Conservation (phyloP, 768 basidiomycete genomes). For the Gloeopeniophorella convolvens region DNA sequence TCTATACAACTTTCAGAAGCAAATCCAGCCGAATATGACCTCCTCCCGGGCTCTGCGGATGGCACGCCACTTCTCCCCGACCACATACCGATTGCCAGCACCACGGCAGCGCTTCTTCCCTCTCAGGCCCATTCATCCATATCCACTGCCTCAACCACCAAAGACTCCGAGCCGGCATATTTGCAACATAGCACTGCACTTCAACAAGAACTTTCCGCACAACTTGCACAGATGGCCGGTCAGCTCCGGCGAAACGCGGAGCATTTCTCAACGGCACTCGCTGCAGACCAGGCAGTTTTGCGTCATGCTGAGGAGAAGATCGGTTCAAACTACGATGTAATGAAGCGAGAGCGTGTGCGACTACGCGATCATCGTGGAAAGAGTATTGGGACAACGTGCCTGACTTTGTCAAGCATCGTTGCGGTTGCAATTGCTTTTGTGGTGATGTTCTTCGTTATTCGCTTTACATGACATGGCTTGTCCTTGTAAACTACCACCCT, state of each 20-base stretch:
- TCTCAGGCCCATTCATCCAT: no score
- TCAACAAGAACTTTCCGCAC: conserved; percentile 68
- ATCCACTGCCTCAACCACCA: conserved; percentile 21
- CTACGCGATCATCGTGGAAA: conserved; percentile 40
- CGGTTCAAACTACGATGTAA: conserved; percentile 62
- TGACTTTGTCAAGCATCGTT: conserved; percentile 45
- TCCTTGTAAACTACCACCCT: no score
- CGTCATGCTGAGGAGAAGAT: conserved; percentile 64
- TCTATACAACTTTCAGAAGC: conserved; percentile 8
- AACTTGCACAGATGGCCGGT: conserved; percentile 79
- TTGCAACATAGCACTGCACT: conserved; percentile 49
- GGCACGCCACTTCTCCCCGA: conserved; percentile 27
- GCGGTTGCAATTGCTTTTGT: conserved; percentile 65
- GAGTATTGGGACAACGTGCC: conserved; percentile 48
- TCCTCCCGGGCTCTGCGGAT: conserved; percentile 7
- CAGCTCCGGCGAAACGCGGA: conserved; percentile 81
- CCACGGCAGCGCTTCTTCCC: no score
- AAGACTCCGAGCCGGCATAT: conserved; percentile 31
- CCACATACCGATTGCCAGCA: no score
- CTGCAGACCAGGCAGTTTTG: conserved; percentile 67
- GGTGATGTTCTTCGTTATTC: conserved; percentile 66
- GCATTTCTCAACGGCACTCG: conserved; percentile 68
- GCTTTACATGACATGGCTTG: conserved; percentile 45
- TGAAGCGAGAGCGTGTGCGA: conserved; percentile 55
- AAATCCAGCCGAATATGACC: background rate